Base-by-base conservation (phyloP, 1,284 basidiomycete species). In the Cryptococcus sp. region DNA sequence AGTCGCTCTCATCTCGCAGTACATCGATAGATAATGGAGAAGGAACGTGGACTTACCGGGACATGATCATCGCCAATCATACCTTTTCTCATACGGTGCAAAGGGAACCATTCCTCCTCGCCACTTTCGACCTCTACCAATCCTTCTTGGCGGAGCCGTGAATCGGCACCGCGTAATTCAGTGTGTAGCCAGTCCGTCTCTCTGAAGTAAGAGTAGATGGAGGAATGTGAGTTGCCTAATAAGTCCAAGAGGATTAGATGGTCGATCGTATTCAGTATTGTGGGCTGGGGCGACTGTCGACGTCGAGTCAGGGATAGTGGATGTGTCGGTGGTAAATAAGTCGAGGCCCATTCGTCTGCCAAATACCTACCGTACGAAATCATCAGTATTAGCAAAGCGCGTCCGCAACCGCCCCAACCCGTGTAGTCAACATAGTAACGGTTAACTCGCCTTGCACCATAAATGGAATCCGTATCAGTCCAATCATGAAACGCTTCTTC, bases 401-500 rank as follows among this genome's bases (percentile, higher is more conserved):
- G 26, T 40, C 48, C 29, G 50, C 46, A 22, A 3, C 17, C 11
- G 6, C 17, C 11, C 19, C n/a, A 15, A 11, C 26, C 19, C 17
- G 29, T 34, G 29, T 13, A 16, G 13, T 37, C 16, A 15, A 44
- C 5, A 5, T n/a, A 46, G 20, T 37, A 16, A 16, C 3, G 20
- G 34, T 13, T 13, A 7, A 73, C 79, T 56, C 68, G 91, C 90
- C 89, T 86, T 43, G 93, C 88, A 22, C 96, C 96, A 73, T 99
- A 99, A 48, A 94, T 87, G 1, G 91, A 94, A 77, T 99, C 96
- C 0, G 83, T 86, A 38, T 83, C 83, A 1, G 93, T 92, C 96
- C 96, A 99, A 40, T 85, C 81, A 38, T 86, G 82, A 77, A 94
- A 98, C 0, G 96, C 96, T 77, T 99, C 96, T 76, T 99, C 96